Evolutionary conservation across 1,284 basidiomycete genomes (phyloP).

Genomic region (Apiotrichum montevideense): DNA sequence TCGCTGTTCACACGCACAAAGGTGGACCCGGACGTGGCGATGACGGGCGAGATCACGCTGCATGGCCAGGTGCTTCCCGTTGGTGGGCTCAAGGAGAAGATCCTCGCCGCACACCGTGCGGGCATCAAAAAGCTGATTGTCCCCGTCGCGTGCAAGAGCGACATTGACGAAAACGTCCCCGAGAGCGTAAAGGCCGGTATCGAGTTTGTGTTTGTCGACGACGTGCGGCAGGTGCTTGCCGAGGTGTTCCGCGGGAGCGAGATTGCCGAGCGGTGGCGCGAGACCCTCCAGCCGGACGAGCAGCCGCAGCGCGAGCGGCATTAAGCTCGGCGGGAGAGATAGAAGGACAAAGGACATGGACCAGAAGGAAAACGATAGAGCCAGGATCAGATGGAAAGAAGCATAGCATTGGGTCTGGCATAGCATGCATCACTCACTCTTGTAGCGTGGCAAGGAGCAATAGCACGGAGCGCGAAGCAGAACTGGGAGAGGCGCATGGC

Average conservation of each 20-base stretch:
- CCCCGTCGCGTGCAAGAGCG: constrained; percentile 76
- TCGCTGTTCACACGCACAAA: constrained; percentile 78
- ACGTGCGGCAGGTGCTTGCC: constrained; percentile 75
- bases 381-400: background rate
- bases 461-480: too few species aligned
- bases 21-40: constrained; percentile 81
- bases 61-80: constrained; percentile 89
- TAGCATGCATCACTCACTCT: constrained; percentile 17
- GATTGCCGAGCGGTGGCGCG: constrained; percentile 62
- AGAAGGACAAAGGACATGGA: background rate
- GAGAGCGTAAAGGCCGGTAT: constrained; percentile 90
- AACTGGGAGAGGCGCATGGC: too few species aligned
- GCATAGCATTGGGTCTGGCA: constrained; percentile 5
- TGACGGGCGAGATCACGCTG: constrained; percentile 92
- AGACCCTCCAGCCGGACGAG: constrained; percentile 47
- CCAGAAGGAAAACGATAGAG: background rate
- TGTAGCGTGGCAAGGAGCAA: background rate
- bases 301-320: constrained; percentile 21
- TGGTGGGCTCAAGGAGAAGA: constrained; percentile 91
- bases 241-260: constrained; percentile 70
- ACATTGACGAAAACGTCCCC: constrained; percentile 93
- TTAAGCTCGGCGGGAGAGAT: background rate
- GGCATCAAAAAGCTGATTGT: constrained; percentile 82
- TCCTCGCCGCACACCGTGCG: constrained; percentile 85
- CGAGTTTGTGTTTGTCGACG: constrained; percentile 82